A percentile compares a stretch with the other conserved stretches of the same genome.
These are phyloP conservation scores for Clathrospora elynae DNA, from an alignment of 2,329 filamentous ascomycete genomes.

Conservation along the genomic window DNA sequence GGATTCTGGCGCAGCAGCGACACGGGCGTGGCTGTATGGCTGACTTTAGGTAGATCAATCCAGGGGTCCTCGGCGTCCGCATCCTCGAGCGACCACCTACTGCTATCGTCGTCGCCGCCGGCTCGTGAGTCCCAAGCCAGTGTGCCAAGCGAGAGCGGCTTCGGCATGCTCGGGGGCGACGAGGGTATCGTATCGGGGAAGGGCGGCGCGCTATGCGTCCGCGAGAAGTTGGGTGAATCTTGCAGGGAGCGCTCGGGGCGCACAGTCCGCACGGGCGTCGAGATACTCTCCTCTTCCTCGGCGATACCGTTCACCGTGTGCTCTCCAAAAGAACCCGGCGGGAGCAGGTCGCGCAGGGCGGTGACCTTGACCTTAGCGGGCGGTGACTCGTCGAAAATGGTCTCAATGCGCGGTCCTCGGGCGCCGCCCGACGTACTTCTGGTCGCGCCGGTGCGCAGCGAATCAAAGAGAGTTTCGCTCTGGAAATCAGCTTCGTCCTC, in stretches of 20 bases:
- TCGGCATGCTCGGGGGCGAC: constrained; percentile 53
- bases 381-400: constrained; percentile 80
- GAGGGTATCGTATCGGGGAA: constrained; percentile 51
- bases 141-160: constrained; percentile 48
- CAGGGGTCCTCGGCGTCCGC: constrained; percentile 47
- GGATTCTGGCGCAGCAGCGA: constrained; percentile 42
- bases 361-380: constrained; percentile 51
- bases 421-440: constrained; percentile 65
- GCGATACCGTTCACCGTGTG: constrained; percentile 48
- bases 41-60: constrained; percentile 47
- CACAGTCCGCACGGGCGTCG: constrained; percentile 55
- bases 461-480: constrained; percentile 79
- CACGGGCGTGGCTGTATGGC: constrained; percentile 39
- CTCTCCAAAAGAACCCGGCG: constrained; percentile 52
- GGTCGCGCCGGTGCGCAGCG: constrained; percentile 72
- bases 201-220: constrained; percentile 40
- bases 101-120: constrained; percentile 48
- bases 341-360: constrained; percentile 56
- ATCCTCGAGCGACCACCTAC: constrained; percentile 51
- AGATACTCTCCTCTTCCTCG: constrained; percentile 57
- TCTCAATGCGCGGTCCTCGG: constrained; percentile 73
- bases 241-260: constrained; percentile 45
- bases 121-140: constrained; percentile 49
- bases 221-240: constrained; percentile 43
- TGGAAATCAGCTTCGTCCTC: constrained; percentile 80